Base-by-base conservation (phyloP, 768 basidiomycete species). In the Serendipita vermifera region DNA sequence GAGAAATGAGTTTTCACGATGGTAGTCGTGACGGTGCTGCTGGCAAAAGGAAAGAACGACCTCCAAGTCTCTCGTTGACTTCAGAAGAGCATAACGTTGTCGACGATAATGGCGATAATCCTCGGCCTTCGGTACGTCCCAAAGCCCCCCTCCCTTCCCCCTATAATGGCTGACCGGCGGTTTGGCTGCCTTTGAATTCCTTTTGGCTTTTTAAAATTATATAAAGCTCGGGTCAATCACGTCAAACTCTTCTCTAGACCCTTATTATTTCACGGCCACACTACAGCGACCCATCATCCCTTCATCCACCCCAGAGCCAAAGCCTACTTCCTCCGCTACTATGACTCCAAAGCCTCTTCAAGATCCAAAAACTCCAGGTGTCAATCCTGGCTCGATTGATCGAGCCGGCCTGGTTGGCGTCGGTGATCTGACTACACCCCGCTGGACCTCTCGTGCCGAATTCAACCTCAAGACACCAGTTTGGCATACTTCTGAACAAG, bases 381-480 rank as follows among this genome's bases (percentile, higher is more conserved):
- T 79, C 58, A 83, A 89, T 70, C 84, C 86, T 17, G 80, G 86
- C 20, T 67, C 72, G 61, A 90, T 91, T 59, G 92, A 98, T 71
- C 77, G 96, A 58, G 77, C 80, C 15, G 85, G 82, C 33, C 80
- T 98, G 35, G 81, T 98, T 55, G 96, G 96, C 24, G 87, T 98
- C 3, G 96, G 96, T 35, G 96, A 99, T 70, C 79, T 98, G 29
- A 74, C 91, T 17, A 99, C 96, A 17, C 96, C 96, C 46, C 79
- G 92, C 59, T 99, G 92, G 93, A 77, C 77, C 58, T 78, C 78
- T 71, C 27, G 74, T 76, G 46, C 68, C 71, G 31, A 67, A 68
- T n/a, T n/a, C n/a, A n/a, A n/a, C n/a, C 51, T 57, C 3, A 29
- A 43, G 27, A 40, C 62, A 5, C 29, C 59, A 2, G 38, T 57